These are phyloP conservation scores for Pseudonectria foliicola DNA, from an alignment of 2,329 filamentous ascomycete genomes.

Conservation along the genomic window DNA sequence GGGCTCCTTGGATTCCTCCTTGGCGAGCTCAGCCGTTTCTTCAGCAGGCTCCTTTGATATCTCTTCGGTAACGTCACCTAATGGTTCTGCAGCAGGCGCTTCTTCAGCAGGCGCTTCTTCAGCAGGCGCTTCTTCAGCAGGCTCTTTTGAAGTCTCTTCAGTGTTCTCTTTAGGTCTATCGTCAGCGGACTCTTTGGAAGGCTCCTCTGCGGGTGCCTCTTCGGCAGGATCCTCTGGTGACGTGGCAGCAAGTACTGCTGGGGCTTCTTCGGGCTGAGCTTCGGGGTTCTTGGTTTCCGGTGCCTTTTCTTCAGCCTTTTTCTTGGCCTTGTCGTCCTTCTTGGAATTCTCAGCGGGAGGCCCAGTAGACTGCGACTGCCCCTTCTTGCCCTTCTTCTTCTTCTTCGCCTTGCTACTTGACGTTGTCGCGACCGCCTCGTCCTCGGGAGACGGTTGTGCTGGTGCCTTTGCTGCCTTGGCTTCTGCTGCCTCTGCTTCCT, in stretches of 20 bases:
- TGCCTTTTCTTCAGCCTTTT: slow-evolving; percentile 1
- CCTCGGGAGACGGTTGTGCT: slow-evolving; percentile 9
- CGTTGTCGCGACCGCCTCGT: slow-evolving; percentile 6
- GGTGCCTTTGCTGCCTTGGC: slow-evolving; percentile 5
- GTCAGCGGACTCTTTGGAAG: too few relatives aligned
- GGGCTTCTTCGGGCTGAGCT: too few relatives aligned
- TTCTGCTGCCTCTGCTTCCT: slow-evolving; percentile 4
- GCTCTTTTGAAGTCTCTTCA: neutral
- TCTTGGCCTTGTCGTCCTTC: slow-evolving; percentile 11
- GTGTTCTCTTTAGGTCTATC: too few relatives aligned
- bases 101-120: slow-evolving; percentile 4
- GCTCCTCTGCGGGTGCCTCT: too few relatives aligned
- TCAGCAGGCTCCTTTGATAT: neutral
- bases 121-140: neutral
- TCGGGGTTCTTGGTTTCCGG: too few relatives aligned
- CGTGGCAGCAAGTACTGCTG: too few relatives aligned
- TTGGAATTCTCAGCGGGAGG: slow-evolving; percentile 7
- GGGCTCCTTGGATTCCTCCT: slow-evolving; percentile 4
- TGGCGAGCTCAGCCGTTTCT: neutral
- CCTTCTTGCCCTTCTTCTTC: slow-evolving; percentile 15
- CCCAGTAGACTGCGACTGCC: slow-evolving; percentile 6
- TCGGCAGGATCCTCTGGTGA: too few relatives aligned
- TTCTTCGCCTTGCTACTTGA: slow-evolving; percentile 18
- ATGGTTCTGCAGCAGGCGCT: slow-evolving; percentile 1
- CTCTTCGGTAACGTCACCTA: neutral